Evolutionary conservation across 805 yeast genomes (phyloP).

Genomic region (Candida schatavii): DNA sequence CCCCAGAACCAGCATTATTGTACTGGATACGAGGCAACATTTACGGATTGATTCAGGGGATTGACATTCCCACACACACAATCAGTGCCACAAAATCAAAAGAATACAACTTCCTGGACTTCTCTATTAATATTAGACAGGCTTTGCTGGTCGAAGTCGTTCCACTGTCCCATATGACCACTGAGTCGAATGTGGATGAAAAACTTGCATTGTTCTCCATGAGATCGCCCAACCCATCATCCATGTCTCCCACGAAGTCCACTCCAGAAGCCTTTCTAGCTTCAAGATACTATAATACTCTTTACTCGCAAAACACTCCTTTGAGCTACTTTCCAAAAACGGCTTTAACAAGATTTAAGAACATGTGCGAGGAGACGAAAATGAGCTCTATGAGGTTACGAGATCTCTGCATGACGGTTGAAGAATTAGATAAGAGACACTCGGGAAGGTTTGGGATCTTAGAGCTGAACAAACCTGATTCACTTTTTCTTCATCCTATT

Average conservation of each 20-base stretch:
- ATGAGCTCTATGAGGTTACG: slow-evolving; percentile 21
- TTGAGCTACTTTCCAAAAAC: slow-evolving; percentile 47
- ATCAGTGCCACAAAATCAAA: too few species aligned
- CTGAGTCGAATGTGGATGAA: neutral
- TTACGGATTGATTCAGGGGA: neutral
- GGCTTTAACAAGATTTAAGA: slow-evolving; percentile 43
- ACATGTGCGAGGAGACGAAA: slow-evolving; percentile 32
- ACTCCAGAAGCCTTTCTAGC: slow-evolving; percentile 18
- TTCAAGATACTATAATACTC: slow-evolving; percentile 32
- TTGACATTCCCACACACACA: too few species aligned
- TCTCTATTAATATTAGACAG: too few species aligned
- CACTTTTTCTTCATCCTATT: neutral
- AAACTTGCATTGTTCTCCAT: neutral
- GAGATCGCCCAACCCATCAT: neutral
- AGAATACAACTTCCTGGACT: too few species aligned
- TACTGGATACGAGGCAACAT: neutral
- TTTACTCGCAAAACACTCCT: slow-evolving; percentile 40
- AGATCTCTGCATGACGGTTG: slow-evolving; percentile 30
- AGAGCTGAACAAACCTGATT: neutral
- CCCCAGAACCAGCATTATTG: neutral
- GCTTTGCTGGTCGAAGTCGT: too few species aligned
- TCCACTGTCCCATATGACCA: too few species aligned
- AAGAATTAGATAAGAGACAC: slow-evolving; percentile 44
- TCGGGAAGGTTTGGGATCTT: slow-evolving; percentile 26
- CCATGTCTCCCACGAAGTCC: neutral